Evolutionary conservation across 176 grass and related monocot genomes (phyloP), one percentile per base, ranked within the genome.

Genomic region (Microstegium vimineum): DNA sequence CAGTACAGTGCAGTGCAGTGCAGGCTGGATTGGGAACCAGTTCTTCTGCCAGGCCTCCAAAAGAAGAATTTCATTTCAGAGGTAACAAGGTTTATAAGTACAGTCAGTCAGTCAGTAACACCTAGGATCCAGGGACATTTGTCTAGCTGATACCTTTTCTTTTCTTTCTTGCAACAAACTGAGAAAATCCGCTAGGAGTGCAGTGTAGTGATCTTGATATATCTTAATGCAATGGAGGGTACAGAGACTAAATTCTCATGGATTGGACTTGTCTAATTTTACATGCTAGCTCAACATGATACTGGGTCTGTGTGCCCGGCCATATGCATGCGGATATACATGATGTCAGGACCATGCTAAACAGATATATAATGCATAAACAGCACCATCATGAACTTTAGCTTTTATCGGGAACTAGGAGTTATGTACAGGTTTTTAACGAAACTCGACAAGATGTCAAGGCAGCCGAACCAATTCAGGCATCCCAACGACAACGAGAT

Each of bases 381-480:
- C 54, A 60, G 15, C 65, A 88, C 1, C 42, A 46, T 13, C 16
- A 69, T 10, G 18, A 66, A 33, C 52, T 76, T 41, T 0, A 69
- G 13, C 25, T 40, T 71, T 71, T 26, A 22, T 78, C 68, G 63
- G 62, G 69, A 45, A 78, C 37, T 40, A 57, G 18, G 25, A 46
- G 54, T 16, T 60, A 88, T 67, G 25, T 88, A 37, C 59, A 79
- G 1, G 52, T 75, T 41, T 56, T 71, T 45, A 15, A 17, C 32
- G 13, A 3, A 51, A 76, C 41, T 69, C 40, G 18, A 66, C 77
- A 71, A 71, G 77, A 65, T 41, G 65, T 85, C 42, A 10, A 81
- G 14, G 20, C 5, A 1, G 74, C 38, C n/a, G 33, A 76, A 69
- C 38, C 76, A 16, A 81, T 69, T 70, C 17, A 7, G 18, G 27